Conservation (phyloP, 208 protist genomes). For the Crithidia bombi region DNA sequence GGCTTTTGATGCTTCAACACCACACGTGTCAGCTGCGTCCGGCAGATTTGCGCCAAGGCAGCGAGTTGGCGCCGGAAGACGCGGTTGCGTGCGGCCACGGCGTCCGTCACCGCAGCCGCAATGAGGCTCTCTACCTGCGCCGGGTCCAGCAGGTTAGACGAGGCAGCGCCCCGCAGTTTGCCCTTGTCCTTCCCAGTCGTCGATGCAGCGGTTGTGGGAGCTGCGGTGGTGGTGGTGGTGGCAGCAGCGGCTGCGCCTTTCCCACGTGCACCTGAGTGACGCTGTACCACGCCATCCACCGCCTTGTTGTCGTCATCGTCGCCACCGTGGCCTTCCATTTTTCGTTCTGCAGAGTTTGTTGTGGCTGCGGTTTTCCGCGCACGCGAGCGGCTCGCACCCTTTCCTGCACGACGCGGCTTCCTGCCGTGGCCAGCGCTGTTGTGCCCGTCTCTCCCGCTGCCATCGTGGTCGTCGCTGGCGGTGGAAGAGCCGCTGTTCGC, state of each 20-base stretch:
- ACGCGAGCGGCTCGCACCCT: background rate
- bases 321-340: background rate
- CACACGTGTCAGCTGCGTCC: slow-evolving; percentile 35
- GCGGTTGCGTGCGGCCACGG: slow-evolving; percentile 16
- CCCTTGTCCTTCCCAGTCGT: background rate
- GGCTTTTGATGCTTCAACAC: slow-evolving; percentile 51
- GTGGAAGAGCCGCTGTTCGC: background rate
- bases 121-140: slow-evolving; percentile 8
- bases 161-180: background rate
- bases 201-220: background rate
- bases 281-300: too few species aligned
- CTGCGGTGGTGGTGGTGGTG: background rate
- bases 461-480: background rate
- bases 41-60: slow-evolving; percentile 18
- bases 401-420: background rate
- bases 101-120: slow-evolving; percentile 19
- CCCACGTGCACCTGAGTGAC: background rate
- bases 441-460: background rate
- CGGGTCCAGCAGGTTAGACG: background rate
- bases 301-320: background rate
- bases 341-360: background rate
- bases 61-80: slow-evolving; percentile 19
- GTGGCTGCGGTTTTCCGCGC: background rate
- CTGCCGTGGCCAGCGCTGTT: background rate
- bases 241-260: background rate